Percentiles rank a stretch among this genome's conserved stretches.
These are phyloP conservation scores for Saccharum hybrid DNA, from an alignment of 202 grass and related monocot genomes.

Conservation along the genomic window DNA sequence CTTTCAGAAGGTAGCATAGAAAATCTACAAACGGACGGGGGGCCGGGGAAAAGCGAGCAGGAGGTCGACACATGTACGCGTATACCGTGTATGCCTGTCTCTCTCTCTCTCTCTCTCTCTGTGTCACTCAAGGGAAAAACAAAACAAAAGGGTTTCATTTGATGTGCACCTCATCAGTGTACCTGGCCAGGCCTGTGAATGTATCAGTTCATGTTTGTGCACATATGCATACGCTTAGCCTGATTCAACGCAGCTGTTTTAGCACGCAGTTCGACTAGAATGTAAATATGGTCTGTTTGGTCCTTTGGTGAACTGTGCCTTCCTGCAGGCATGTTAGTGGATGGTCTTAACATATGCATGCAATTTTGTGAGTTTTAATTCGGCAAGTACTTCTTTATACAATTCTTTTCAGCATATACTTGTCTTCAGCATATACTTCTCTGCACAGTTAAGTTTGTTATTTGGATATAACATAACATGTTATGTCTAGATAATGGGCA, in stretches of 20 bases:
- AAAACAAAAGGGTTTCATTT: conserved; percentile 41
- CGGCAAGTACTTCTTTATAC: background rate
- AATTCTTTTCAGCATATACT: background rate
- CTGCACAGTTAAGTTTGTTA: background rate
- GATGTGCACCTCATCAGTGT: conserved; percentile 32
- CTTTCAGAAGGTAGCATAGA: conserved; percentile 1
- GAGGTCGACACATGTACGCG: conserved; percentile 20
- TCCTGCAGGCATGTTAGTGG: background rate
- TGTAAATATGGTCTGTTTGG: background rate
- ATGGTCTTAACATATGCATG: background rate
- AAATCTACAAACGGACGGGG: conserved; percentile 8
- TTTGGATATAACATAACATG: background rate
- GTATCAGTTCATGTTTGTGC: background rate
- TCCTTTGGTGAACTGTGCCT: conserved; percentile 15
- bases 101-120: background rate
- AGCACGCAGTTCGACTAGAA: background rate
- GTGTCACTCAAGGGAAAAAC: background rate
- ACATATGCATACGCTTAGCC: background rate
- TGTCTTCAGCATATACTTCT: background rate
- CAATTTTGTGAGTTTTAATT: background rate
- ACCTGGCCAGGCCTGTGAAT: background rate
- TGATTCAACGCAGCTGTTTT: background rate
- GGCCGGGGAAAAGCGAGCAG: conserved; percentile 1
- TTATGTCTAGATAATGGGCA: background rate
- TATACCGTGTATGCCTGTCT: background rate